Percentiles rank a stretch among this genome's conserved stretches.
phyloP scores from a whole-genome alignment of 176 grass and related monocot genomes.

The Rhipidocladum racemiflorum region DNA sequence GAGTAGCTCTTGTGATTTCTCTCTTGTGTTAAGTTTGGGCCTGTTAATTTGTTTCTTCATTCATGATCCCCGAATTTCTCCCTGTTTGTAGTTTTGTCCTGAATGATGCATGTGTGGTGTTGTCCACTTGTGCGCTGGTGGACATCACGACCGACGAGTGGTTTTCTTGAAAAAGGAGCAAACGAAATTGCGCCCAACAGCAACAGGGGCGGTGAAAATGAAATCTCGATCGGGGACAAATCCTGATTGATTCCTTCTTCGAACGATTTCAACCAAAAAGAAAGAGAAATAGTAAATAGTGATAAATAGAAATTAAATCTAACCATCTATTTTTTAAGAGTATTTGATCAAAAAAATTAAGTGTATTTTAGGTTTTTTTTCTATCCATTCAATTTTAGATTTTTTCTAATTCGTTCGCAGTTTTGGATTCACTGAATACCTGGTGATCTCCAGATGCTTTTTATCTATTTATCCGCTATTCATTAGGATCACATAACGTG shows the following conservation, averaged over 20 bases:
- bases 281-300: too few relatives aligned
- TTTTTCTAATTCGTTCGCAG: too few relatives aligned
- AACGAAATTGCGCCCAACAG: background rate
- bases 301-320: too few relatives aligned
- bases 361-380: too few relatives aligned
- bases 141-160: background rate
- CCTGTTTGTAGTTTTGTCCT: background rate
- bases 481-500: too few relatives aligned
- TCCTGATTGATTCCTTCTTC: background rate
- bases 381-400: too few relatives aligned
- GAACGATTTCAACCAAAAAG: too few relatives aligned
- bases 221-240: background rate
- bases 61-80: background rate
- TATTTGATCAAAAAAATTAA: too few relatives aligned
- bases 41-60: background rate
- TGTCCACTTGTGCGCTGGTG: background rate
- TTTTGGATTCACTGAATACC: too few relatives aligned
- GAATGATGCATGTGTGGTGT: background rate
- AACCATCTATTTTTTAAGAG: too few relatives aligned
- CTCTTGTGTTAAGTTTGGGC: background rate
- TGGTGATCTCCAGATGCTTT: too few relatives aligned
- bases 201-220: background rate
- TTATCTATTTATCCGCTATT: too few relatives aligned
- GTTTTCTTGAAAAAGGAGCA: background rate
- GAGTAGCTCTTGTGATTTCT: background rate